A percentile compares a stretch with the other conserved stretches of the same genome.
Evolutionary conservation across 2,329 filamentous ascomycete species (phyloP).

Genomic region (Phoma sp.): DNA sequence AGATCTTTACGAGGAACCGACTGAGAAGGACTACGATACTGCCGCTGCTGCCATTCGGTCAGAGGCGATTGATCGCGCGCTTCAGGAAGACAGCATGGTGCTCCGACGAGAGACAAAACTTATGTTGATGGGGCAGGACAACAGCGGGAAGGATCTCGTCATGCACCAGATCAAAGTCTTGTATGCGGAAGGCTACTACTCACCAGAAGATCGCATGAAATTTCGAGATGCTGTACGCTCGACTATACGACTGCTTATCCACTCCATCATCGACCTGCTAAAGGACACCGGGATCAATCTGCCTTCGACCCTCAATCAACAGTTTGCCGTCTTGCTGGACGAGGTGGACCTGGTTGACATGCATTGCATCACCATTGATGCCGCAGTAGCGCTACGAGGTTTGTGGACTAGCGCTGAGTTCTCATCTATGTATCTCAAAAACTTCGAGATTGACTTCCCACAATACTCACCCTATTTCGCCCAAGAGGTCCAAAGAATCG

Average conservation of each 20-base stretch:
- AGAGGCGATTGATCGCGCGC: constrained; percentile 43
- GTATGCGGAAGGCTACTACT: constrained; percentile 44
- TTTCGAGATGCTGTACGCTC: constrained; percentile 37
- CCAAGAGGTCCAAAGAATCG: constrained; percentile 37
- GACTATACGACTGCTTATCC: constrained; percentile 40
- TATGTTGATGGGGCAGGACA: constrained; percentile 36
- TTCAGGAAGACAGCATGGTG: constrained; percentile 42
- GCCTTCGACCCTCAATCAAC: constrained; percentile 29
- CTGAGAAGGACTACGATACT: constrained; percentile 40
- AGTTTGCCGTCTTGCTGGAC: constrained; percentile 43
- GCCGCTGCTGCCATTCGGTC: constrained; percentile 42
- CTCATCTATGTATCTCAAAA: constrained; percentile 41
- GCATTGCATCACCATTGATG: constrained; percentile 33
- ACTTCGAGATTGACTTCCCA: constrained; percentile 47
- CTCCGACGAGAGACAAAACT: constrained; percentile 45
- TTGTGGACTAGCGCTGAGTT: constrained; percentile 42
- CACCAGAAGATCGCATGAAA: constrained; percentile 36
- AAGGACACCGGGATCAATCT: constrained; percentile 45
- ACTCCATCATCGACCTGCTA: constrained; percentile 45
- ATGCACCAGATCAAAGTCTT: constrained; percentile 47
- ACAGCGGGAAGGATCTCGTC: constrained; percentile 45
- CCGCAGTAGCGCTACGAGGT: constrained; percentile 33
- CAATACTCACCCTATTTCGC: constrained; percentile 45
- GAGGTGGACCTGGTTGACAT: constrained; percentile 41
- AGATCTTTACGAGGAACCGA: constrained; percentile 27